Conservation (phyloP, 352 stramenopile species). For the Plasmopara halstedii region DNA sequence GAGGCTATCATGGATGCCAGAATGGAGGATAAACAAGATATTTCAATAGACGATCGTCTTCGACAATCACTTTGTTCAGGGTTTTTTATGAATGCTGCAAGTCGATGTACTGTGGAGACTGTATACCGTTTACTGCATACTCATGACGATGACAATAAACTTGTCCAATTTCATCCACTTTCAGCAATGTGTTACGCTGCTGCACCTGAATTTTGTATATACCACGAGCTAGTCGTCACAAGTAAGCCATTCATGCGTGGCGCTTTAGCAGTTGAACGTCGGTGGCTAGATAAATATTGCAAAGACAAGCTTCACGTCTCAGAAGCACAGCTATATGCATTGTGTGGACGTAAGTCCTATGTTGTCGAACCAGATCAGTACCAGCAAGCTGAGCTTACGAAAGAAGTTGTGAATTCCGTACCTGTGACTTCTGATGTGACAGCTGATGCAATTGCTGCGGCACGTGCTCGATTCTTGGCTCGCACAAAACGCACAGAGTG, state of each 20-base stretch:
- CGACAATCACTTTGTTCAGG: conserved; percentile 45
- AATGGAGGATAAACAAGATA: not conserved
- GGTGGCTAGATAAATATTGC: conserved; percentile 45
- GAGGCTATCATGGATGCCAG: conserved; percentile 10
- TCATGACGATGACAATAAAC: conserved; percentile 13
- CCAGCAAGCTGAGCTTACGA: not conserved
- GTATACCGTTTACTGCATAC: conserved; percentile 42
- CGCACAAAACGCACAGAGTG: conserved; percentile 30
- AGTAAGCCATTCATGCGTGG: conserved; percentile 66
- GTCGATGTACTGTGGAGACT: conserved; percentile 48
- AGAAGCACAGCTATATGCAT: conserved; percentile 28
- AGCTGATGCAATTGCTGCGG: conserved; percentile 26
- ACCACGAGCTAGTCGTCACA: conserved; percentile 66
- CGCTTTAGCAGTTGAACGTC: conserved; percentile 35
- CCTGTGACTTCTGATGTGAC: conserved; percentile 6
- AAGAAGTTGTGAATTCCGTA: not conserved
- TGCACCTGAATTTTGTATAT: conserved; percentile 51
- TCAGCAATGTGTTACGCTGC: conserved; percentile 40
- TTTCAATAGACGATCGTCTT: conserved; percentile 28
- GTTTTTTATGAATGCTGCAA: conserved; percentile 60
- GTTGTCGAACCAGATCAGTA: not conserved
- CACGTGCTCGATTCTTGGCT: conserved; percentile 36
- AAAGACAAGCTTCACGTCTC: conserved; percentile 25
- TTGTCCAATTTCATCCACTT: conserved; percentile 65
- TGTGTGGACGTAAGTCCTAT: conserved; percentile 35